Conservation (phyloP, 805 yeast species). For the Teunomyces lycoperdinae region DNA sequence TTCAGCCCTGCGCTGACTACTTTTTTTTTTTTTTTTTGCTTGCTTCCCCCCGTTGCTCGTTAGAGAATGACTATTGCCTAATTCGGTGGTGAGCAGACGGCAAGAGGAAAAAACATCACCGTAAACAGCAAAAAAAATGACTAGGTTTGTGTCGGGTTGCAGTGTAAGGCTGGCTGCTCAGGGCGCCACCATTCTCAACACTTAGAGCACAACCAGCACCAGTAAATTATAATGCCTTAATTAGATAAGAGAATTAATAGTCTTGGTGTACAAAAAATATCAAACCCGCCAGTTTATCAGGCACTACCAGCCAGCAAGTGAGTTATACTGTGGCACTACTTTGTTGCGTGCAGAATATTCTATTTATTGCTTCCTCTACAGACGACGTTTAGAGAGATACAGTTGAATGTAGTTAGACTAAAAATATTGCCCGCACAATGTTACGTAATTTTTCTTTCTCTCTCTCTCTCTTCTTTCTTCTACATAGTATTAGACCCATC, state of each 20-base stretch:
- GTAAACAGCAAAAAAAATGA: neutral
- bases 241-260: too few species aligned
- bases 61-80: neutral
- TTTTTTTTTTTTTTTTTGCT: too few species aligned
- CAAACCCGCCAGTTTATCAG: too few species aligned
- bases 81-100: neutral
- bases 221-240: too few species aligned
- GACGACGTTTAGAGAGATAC: neutral
- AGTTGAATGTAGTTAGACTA: neutral
- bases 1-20: too few species aligned
- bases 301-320: too few species aligned
- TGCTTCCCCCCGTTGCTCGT: too few species aligned
- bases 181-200: too few species aligned
- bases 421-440: constrained; percentile 1
- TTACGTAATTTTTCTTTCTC: constrained; percentile 4
- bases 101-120: neutral
- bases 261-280: too few species aligned
- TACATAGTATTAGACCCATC: neutral
- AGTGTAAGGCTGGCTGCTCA: neutral
- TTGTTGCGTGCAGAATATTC: neutral
- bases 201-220: too few species aligned
- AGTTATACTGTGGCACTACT: too few species aligned
- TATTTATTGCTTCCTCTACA: neutral
- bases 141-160: neutral
- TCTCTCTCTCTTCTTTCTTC: neutral